Evolutionary conservation across 2,329 filamentous ascomycete genomes (phyloP), one percentile per base, ranked within the genome.

Genomic region (Achaetomium macrosporum): DNA sequence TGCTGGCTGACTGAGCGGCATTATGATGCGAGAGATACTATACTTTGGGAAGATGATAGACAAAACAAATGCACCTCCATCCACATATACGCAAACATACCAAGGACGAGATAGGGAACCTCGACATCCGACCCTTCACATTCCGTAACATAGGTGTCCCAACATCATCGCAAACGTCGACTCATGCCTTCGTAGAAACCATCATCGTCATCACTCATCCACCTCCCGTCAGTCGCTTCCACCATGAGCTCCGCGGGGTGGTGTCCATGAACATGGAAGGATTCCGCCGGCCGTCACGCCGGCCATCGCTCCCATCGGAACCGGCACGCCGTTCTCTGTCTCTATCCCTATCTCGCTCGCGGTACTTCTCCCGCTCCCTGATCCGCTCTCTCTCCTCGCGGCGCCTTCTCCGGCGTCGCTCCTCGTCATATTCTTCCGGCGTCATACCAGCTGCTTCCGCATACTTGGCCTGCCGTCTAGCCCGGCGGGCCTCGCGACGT

Each of bases 241-340:
- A 83, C 79, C 79, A 82, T 58, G 77, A 81, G 56, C 74, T 79
- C 53, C 77, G 70, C 17, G 77, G 77, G 12, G 76, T 70, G 11
- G 69, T 57, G 15, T 61, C 73, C 47, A 74, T 73, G 12, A 72
- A 75, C 51, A 48, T 48, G 8, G 64, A 42, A 11, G 61, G 61
- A 35, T 61, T 64, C 19, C 59, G 55, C 33, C 56, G 51, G 42
- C 60, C 61, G 35, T 62, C 60, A 3, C 51, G 51, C 10, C 57
- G 56, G 8, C 54, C 57, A 29, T 66, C 65, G 51, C 64, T 67
- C 60, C 63, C 65, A 41, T 66, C 66, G 1, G 65, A 66, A 2
- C 61, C 66, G 20, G 46, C 53, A 20, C 56, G 60, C 36, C 64
- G 57, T 16, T 61, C 59, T 15, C 41, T 48, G 6, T 47, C 51